Evolutionary conservation across 257 asterid species (phyloP), one percentile per base, ranked within the genome.

Genomic region (Plantago elongata): DNA sequence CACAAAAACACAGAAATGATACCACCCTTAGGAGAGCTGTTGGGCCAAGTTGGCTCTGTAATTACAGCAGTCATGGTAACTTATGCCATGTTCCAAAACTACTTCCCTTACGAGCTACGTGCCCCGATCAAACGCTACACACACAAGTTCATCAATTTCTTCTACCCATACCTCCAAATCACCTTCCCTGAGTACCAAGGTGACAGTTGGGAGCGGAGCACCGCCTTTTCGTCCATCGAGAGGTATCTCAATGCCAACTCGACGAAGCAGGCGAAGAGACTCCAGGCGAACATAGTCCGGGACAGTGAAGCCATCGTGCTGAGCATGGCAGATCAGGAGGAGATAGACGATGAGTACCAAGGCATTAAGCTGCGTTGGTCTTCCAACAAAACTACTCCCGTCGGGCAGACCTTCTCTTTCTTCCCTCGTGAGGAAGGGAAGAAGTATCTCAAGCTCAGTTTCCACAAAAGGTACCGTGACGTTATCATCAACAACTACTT

Each of bases 341-440:
- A 83, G 70, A 83, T 81, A 65, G 65, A 74, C 14, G 94, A 85
- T 37, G 75, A 68, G 17, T 85, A 18, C 57, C 0, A 16, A 11
- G 88, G 83, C 8, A 45, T 79, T 44, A 75, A 77, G 50, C 71
- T 83, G 5, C 70, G 83, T 81, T 85, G 94, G 94, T 14, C 82
- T 34, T 83, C 86, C 16, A 34, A 9, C 13, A 65, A 51, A 3
- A 7, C 51, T n/a, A 37, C 15, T 0, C 54, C 74, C 1, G 13
- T 17, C 11, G 3, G 18, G 5, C 82, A 80, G 30, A 37, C 89
- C 7, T 72, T 85, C 15, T 67, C 87, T 0, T 67, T 54, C 38
- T 77, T 42, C 38, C 83, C 84, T 2, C 51, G 76, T 3, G 82
- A 77, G 52, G 84, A 70, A 7, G 81, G 62, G 46, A 79, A 70